phyloP scores from a whole-genome alignment of 2,329 filamentous ascomycete genomes.

The Colletotrichum tanaceti region DNA sequence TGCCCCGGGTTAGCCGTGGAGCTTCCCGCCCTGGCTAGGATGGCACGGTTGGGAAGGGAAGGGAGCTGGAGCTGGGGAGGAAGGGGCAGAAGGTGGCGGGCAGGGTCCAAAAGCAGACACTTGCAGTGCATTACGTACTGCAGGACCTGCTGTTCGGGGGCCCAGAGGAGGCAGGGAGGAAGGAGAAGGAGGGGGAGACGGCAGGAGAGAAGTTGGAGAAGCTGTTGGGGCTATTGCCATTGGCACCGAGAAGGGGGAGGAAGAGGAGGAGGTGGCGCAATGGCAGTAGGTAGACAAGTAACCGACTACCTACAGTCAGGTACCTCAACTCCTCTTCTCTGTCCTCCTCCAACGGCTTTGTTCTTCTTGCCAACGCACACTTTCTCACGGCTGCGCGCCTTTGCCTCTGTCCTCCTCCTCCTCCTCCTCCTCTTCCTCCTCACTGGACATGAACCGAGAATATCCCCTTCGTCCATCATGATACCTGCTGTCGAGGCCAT shows the following conservation, averaged over 20 bases:
- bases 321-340: too few relatives aligned
- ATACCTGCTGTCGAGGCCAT: conserved; percentile 42
- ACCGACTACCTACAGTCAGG: too few relatives aligned
- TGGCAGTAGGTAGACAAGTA: neutral
- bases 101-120: conserved; percentile 32
- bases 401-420: neutral
- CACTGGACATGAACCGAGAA: conserved; percentile 15
- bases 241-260: neutral
- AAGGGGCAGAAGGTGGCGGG: conserved; percentile 17
- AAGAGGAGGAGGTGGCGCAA: too few relatives aligned
- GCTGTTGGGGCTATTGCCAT: neutral
- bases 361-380: neutral
- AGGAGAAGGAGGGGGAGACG: conserved; percentile 9
- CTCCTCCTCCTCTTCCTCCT: neutral
- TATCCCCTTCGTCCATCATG: conserved; percentile 17
- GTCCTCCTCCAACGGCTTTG: neutral
- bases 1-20: conserved; percentile 30
- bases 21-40: conserved; percentile 33
- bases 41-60: conserved; percentile 28
- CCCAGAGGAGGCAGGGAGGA: neutral
- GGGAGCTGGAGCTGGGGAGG: too few relatives aligned
- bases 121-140: neutral
- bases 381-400: conserved; percentile 2
- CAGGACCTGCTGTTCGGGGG: conserved; percentile 25
- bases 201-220: conserved; percentile 24